These are phyloP conservation scores for Camellia japonica DNA, from an alignment of 148 eudicot genomes.

Conservation along the genomic window DNA sequence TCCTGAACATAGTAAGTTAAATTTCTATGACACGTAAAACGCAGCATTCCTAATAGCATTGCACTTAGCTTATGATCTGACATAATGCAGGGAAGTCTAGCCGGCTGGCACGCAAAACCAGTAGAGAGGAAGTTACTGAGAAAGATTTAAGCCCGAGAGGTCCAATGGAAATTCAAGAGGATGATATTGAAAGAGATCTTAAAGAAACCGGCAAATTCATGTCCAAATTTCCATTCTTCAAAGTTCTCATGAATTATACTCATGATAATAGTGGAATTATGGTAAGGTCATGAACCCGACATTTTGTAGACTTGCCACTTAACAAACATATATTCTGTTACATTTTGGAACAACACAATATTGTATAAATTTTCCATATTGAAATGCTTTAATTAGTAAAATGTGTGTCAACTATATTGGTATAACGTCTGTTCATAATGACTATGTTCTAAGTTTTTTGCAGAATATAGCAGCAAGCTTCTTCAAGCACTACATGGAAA, in stretches of 20 bases:
- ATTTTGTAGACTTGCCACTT: neutral
- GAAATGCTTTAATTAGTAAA: neutral
- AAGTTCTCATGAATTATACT: constrained; percentile 3
- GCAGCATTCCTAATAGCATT: too few species aligned
- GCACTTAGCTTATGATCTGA: neutral
- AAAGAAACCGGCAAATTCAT: constrained; percentile 4
- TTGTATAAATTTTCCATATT: neutral
- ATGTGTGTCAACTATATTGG: neutral
- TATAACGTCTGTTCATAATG: neutral
- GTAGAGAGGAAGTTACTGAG: neutral
- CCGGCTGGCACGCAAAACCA: neutral
- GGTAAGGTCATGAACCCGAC: constrained; percentile 12
- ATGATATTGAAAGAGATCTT: neutral
- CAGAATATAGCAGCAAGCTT: constrained; percentile 21
- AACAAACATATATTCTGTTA: too few species aligned
- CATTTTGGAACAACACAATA: too few species aligned
- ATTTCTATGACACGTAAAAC: too few species aligned
- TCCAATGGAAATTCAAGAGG: neutral
- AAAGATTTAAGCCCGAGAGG: neutral
- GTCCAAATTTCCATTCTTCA: constrained; percentile 16
- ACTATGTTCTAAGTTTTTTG: neutral
- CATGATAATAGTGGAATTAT: neutral
- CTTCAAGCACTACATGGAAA: constrained; percentile 2
- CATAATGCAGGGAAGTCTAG: constrained; percentile 10
- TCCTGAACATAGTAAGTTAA: neutral